A percentile compares a stretch with the other conserved stretches of the same genome.
These are phyloP conservation scores for Zygosaccharomyces lentus DNA, from an alignment of 805 yeast genomes.

Conservation along the genomic window DNA sequence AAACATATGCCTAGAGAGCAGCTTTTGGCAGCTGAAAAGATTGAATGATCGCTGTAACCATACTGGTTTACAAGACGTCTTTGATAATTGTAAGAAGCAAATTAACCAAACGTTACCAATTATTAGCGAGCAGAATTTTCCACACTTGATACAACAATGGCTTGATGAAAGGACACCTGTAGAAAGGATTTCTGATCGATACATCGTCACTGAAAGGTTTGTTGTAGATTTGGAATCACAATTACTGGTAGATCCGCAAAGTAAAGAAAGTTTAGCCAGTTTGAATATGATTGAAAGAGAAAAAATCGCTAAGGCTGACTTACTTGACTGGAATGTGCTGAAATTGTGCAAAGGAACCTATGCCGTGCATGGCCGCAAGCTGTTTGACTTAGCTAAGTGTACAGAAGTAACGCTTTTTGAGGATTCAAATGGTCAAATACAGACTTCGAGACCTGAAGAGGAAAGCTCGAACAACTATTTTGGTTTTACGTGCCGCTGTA, in stretches of 20 bases:
- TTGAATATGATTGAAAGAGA: not conserved
- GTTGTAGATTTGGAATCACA: slow-evolving; percentile 1
- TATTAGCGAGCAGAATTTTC: slow-evolving; percentile 1
- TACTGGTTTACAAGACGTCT: not conserved
- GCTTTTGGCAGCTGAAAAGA: slow-evolving; percentile 5
- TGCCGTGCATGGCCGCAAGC: not conserved
- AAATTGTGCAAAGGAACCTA: not conserved
- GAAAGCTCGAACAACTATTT: not conserved
- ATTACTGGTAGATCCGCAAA: slow-evolving; percentile 1
- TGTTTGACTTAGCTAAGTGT: not conserved
- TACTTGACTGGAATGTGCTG: slow-evolving; percentile 1
- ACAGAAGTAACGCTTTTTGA: not conserved
- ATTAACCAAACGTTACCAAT: slow-evolving; percentile 1
- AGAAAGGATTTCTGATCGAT: not conserved
- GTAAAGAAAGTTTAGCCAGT: not conserved
- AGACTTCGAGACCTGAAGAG: not conserved
- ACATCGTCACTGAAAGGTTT: slow-evolving; percentile 1
- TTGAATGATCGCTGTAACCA: not conserved
- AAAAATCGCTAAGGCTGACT: not conserved
- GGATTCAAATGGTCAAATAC: not conserved
- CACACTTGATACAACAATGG: slow-evolving; percentile 5
- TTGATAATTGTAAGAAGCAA: slow-evolving; percentile 1
- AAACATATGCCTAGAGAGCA: not conserved
- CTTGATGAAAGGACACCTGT: not conserved
- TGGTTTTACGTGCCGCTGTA: not conserved